phyloP scores from a whole-genome alignment of 768 basidiomycete species.

The Rhodotorula graminis region DNA sequence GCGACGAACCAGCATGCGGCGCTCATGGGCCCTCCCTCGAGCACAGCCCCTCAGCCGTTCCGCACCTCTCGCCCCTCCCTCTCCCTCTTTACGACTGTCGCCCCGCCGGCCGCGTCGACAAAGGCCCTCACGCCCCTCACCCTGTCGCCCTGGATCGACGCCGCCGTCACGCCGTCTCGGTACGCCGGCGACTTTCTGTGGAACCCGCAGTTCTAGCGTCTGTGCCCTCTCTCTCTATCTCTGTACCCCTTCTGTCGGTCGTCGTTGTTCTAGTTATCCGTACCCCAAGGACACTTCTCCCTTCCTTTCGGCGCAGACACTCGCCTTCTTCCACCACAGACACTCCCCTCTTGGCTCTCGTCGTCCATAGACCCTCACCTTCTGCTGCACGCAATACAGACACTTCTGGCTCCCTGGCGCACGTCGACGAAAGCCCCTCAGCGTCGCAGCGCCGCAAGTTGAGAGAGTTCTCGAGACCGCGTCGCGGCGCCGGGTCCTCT shows the following conservation, averaged over 20 bases:
- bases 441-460: too few species aligned
- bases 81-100: conserved; percentile 8
- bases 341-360: too few species aligned
- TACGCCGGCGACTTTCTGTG: conserved; percentile 1
- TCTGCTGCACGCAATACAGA: too few species aligned
- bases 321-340: too few species aligned
- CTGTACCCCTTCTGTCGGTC: too few species aligned
- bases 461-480: too few species aligned
- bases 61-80: conserved; percentile 9
- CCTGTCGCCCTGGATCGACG: conserved; percentile 24
- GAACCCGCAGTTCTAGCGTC: background rate
- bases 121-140: background rate
- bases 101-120: background rate
- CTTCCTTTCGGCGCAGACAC: too few species aligned
- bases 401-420: too few species aligned
- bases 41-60: background rate
- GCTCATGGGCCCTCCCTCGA: background rate
- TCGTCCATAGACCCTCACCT: too few species aligned
- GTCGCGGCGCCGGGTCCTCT: too few species aligned
- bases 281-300: background rate
- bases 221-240: too few species aligned
- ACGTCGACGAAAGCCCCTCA: too few species aligned
- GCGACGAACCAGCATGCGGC: background rate
- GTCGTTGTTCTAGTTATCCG: background rate
- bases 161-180: conserved; percentile 24